Evolutionary conservation across 805 yeast genomes (phyloP).

Genomic region (Saccharomycopsis lassenensis): DNA sequence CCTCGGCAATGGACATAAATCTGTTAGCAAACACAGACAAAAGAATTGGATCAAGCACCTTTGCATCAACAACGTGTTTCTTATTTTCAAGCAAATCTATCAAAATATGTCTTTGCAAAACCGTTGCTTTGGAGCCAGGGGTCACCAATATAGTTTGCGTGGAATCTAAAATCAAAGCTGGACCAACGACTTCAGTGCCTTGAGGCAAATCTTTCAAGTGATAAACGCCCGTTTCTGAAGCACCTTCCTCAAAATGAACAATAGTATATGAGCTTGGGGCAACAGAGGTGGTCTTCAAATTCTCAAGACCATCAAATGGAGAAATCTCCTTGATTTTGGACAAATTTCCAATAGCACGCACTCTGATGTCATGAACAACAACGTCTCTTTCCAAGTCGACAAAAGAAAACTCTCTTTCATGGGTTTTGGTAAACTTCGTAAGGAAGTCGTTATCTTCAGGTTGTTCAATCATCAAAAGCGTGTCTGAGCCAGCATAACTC

Average conservation of each 20-base stretch:
- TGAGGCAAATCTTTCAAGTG: constrained; percentile 4
- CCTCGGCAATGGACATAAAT: constrained; percentile 41
- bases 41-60: constrained; percentile 34
- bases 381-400: constrained; percentile 26
- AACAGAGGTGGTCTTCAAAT: too few species aligned
- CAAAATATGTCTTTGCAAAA: constrained; percentile 27
- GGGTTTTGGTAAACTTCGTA: constrained; percentile 23
- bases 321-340: constrained; percentile 14
- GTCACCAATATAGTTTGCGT: constrained; percentile 31
- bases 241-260: constrained; percentile 24
- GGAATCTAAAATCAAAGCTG: constrained; percentile 26
- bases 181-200: constrained; percentile 28
- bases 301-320: neutral
- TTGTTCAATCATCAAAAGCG: constrained; percentile 28
- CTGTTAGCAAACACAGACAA: constrained; percentile 35
- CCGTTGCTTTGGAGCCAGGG: constrained; percentile 27
- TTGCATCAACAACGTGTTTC: constrained; percentile 32
- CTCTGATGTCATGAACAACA: constrained; percentile 27
- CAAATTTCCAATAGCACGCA: constrained; percentile 25
- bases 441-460: constrained; percentile 22
- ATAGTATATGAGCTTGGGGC: neutral
- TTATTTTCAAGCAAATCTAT: constrained; percentile 18
- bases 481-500: constrained; percentile 38
- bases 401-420: constrained; percentile 29
- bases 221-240: constrained; percentile 17